These are phyloP conservation scores for Tetrahymena borealis DNA, from an alignment of 73 alveolate species.

Conservation along the genomic window DNA sequence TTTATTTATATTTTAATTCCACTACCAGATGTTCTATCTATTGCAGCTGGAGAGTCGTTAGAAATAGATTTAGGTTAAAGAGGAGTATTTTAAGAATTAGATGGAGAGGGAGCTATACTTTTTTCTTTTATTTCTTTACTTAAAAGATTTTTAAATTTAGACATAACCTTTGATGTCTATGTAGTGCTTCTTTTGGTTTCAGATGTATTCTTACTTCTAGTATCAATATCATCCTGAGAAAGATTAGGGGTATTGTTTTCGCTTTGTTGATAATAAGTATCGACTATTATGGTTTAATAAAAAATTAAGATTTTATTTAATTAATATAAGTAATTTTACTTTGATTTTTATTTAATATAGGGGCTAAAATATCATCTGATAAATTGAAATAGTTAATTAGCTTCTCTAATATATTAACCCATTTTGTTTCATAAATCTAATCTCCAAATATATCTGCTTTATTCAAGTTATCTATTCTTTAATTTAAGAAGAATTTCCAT, in stretches of 20 bases:
- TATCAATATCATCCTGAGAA: neutral
- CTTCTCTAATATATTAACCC: neutral
- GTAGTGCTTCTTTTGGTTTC: neutral
- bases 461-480: neutral
- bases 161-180: neutral
- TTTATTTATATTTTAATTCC: no score
- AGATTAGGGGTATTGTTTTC: neutral
- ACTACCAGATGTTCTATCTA: no score
- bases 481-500: neutral
- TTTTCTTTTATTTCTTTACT: neutral
- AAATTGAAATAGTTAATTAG: neutral
- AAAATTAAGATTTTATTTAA: neutral
- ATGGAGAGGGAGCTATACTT: neutral
- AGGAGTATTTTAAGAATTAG: neutral
- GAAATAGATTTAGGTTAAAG: neutral
- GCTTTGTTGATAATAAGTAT: neutral
- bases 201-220: neutral
- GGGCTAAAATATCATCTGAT: neutral
- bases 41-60: neutral
- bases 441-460: neutral
- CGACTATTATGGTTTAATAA: neutral
- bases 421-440: neutral
- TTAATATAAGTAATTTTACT: neutral
- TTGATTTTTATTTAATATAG: neutral
- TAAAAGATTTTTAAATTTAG: neutral